Evolutionary conservation across 208 protist genomes (phyloP).

Genomic region (Angomonas ambiguus): DNA sequence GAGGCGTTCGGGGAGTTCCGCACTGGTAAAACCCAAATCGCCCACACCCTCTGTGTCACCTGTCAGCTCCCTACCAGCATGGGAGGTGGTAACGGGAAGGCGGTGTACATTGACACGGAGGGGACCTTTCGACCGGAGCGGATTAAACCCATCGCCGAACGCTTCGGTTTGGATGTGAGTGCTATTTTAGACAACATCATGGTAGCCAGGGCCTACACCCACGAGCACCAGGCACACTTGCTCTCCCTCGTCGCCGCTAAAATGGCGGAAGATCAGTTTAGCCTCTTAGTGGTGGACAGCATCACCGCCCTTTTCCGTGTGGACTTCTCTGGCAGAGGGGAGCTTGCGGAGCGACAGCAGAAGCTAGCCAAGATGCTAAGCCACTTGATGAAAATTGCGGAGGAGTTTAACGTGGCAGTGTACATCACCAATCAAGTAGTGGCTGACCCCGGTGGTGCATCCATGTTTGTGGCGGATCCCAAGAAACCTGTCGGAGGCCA

Average conservation of each 20-base stretch:
- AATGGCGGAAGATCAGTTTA: slow-evolving; percentile 91
- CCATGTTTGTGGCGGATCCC: slow-evolving; percentile 97
- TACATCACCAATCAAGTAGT: slow-evolving; percentile 99
- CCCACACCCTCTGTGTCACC: slow-evolving; percentile 97
- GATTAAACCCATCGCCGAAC: slow-evolving; percentile 94
- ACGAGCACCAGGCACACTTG: slow-evolving; percentile 92
- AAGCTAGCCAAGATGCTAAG: slow-evolving; percentile 91
- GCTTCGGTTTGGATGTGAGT: slow-evolving; percentile 92
- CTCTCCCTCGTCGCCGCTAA: slow-evolving; percentile 89
- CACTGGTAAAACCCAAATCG: slow-evolving; percentile 98
- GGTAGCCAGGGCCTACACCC: slow-evolving; percentile 96
- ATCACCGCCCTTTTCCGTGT: slow-evolving; percentile 98
- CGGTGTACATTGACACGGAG: slow-evolving; percentile 98
- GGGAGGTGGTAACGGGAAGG: slow-evolving; percentile 92
- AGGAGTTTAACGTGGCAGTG: slow-evolving; percentile 99
- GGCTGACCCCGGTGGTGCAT: slow-evolving; percentile 95
- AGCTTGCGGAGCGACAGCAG: slow-evolving; percentile 96
- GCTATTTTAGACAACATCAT: slow-evolving; percentile 97
- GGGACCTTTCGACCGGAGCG: slow-evolving; percentile 97
- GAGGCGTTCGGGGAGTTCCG: slow-evolving; percentile 99
- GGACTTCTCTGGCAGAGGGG: slow-evolving; percentile 96
- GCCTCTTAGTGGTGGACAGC: slow-evolving; percentile 97
- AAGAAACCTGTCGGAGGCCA: slow-evolving; percentile 99
- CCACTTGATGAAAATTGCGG: slow-evolving; percentile 95
- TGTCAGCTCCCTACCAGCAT: slow-evolving; percentile 91